phyloP scores from a whole-genome alignment of 805 yeast species.

The Wickerhamia fluorescens region DNA sequence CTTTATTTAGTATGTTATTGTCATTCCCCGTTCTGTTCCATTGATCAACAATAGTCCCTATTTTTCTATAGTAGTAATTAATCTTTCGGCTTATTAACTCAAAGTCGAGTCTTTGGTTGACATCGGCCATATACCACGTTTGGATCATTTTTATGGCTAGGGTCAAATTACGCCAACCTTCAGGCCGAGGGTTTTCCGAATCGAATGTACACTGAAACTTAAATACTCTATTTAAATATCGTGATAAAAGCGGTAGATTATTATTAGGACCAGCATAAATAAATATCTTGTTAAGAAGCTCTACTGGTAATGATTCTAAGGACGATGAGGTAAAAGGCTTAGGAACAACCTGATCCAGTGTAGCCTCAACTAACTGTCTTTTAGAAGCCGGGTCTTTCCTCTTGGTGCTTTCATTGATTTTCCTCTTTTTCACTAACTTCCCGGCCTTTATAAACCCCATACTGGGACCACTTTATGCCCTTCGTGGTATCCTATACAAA shows the following conservation, averaged over 20 bases:
- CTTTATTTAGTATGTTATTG: not conserved
- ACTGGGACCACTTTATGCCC: too few relatives aligned
- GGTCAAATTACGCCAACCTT: conserved; percentile 14
- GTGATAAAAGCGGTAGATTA: conserved; percentile 28
- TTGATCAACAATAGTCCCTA: not conserved
- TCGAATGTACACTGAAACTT: conserved; percentile 18
- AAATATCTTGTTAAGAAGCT: conserved; percentile 34
- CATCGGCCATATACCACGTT: conserved; percentile 12
- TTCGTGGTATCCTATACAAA: too few relatives aligned
- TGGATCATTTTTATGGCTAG: conserved; percentile 17
- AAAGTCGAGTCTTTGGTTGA: conserved; percentile 12
- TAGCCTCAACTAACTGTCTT: too few relatives aligned
- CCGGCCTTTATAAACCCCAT: conserved; percentile 25
- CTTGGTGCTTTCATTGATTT: conserved; percentile 1
- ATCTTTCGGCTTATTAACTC: conserved; percentile 9
- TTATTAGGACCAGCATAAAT: conserved; percentile 26
- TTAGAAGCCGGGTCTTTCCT: too few relatives aligned
- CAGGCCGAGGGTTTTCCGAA: conserved; percentile 16
- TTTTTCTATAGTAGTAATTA: conserved; percentile 6
- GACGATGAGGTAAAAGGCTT: conserved; percentile 1
- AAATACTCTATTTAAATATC: conserved; percentile 10
- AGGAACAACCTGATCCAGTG: not conserved
- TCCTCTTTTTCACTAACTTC: conserved; percentile 12
- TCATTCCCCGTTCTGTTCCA: not conserved
- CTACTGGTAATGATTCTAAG: conserved; percentile 35